Evolutionary conservation across 345 rosid species (phyloP).

Genomic region (Melaleuca alternifolia): DNA sequence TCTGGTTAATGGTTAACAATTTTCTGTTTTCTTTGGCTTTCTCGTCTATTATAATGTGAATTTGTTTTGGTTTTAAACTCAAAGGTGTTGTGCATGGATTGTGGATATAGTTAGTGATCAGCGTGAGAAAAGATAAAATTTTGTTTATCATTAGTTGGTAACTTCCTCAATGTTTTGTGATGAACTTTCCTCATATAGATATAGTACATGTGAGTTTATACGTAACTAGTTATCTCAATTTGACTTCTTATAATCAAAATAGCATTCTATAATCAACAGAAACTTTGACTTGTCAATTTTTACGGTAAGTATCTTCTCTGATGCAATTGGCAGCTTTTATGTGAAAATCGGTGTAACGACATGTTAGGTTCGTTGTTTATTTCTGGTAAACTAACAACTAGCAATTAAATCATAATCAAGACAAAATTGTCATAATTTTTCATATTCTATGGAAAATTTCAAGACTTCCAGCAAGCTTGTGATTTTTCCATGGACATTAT

Average conservation of each 20-base stretch:
- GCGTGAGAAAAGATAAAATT: slow-evolving; percentile 15
- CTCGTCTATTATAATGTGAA: not conserved
- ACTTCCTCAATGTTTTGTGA: not conserved
- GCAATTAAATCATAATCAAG: too few relatives aligned
- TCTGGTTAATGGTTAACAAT: slow-evolving; percentile 9
- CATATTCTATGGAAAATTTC: too few relatives aligned
- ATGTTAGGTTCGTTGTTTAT: not conserved
- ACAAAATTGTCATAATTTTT: too few relatives aligned
- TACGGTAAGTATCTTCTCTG: not conserved
- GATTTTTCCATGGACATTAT: too few relatives aligned
- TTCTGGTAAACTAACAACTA: too few relatives aligned
- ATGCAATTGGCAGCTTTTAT: not conserved
- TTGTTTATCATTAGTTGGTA: not conserved
- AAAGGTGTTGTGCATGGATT: too few relatives aligned
- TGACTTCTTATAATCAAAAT: not conserved
- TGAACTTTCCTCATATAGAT: slow-evolving; percentile 13
- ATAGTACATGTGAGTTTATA: not conserved
- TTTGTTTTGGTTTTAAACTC: not conserved
- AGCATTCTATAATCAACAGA: too few relatives aligned
- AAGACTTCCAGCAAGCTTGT: too few relatives aligned
- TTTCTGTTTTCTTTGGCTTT: not conserved
- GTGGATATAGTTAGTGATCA: not conserved
- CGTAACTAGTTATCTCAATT: not conserved
- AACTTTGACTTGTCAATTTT: not conserved
- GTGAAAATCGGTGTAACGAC: not conserved